Conservation (phyloP, 768 basidiomycete genomes). For the Termitomyces sp. region DNA sequence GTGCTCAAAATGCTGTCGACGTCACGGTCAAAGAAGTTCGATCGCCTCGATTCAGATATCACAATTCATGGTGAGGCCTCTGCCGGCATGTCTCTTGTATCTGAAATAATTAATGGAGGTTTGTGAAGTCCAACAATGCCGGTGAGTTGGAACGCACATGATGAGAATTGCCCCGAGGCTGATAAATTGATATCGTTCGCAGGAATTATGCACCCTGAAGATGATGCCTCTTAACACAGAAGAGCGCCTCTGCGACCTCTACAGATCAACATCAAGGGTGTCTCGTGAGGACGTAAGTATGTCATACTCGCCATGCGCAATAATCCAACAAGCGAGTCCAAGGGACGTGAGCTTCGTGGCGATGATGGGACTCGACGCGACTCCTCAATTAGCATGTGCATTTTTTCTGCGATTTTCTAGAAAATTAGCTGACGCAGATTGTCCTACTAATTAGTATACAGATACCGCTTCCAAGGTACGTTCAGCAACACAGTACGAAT, state of each 20-base stretch:
- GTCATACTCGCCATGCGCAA: conserved; percentile 95
- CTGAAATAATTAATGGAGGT: neutral
- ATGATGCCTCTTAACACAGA: conserved; percentile 94
- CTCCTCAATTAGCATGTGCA: conserved; percentile 96
- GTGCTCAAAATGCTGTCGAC: conserved; percentile 63
- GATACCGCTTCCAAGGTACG: conserved; percentile 92
- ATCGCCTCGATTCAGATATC: conserved; percentile 66
- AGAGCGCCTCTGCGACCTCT: conserved; percentile 93
- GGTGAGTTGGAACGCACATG: conserved; percentile 35
- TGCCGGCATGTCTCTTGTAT: neutral
- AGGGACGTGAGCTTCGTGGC: conserved; percentile 96
- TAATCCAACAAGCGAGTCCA: conserved; percentile 79
- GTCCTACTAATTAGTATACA: conserved; percentile 23
- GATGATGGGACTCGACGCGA: conserved; percentile 84
- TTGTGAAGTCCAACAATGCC: conserved; percentile 87
- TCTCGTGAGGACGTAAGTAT: conserved; percentile 99
- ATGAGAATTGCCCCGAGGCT: neutral
- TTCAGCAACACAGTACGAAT: conserved; percentile 1
- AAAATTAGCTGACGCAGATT: conserved; percentile 15
- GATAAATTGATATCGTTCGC: neutral
- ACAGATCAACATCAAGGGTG: conserved; percentile 96
- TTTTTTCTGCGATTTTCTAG: conserved; percentile 16
- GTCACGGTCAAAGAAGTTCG: conserved; percentile 76
- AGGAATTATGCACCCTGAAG: conserved; percentile 98
- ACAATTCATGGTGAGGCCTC: conserved; percentile 64